Base-by-base conservation (phyloP, 139 green algal genomes). In the Micractinium sp. region DNA sequence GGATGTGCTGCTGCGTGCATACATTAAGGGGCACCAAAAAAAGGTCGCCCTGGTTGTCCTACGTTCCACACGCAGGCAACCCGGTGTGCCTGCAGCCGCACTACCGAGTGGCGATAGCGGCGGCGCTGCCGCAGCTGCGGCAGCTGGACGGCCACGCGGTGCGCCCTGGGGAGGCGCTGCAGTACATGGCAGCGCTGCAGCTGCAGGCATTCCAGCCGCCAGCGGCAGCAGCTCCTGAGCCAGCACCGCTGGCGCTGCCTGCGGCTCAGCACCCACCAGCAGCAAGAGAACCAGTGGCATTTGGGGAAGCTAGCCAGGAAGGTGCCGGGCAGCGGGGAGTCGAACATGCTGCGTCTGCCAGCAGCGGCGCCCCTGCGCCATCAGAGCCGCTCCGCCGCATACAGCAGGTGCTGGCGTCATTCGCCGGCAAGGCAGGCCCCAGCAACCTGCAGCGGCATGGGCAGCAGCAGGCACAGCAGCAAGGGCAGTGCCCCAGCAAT, bases 111-210 rank as follows among this genome's bases (percentile, higher is more conserved):
- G 90, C 89, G 0, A 85, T 95, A 5, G 88, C 89, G 3, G 89
- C 86, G 23, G 91, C 94, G 36, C 89, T 97, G 83, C 91, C 94
- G 1, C 92, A 95, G 4, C 87, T 97, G n/a, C 81, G 88, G 25
- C 35, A 88, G 78, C 86, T 96, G 60, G 94, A 97, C 63, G 85
- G 92, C 53, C 87, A 92, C 71, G 31, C 84, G 53, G 9, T 89
- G 82, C 81, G 90, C 80, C 89, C 91, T 87, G 89, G 83, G 86
- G 73, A 91, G 79, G 71, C 90, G n/a, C 23, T 92, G 61, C 73
- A 90, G 80, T 67, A 91, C 91, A 60, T 92, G 29, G 75, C 41
- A 0, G 41, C 87, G 2, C 75, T 91, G 27, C 87, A 91, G 84
- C 84, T 93, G 61, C 91, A 95, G 35, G 89, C 91, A 9, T 93